These are phyloP conservation scores for Lasiodiplodia hormozganensis DNA, from an alignment of 2,329 filamentous ascomycete genomes.

Conservation along the genomic window DNA sequence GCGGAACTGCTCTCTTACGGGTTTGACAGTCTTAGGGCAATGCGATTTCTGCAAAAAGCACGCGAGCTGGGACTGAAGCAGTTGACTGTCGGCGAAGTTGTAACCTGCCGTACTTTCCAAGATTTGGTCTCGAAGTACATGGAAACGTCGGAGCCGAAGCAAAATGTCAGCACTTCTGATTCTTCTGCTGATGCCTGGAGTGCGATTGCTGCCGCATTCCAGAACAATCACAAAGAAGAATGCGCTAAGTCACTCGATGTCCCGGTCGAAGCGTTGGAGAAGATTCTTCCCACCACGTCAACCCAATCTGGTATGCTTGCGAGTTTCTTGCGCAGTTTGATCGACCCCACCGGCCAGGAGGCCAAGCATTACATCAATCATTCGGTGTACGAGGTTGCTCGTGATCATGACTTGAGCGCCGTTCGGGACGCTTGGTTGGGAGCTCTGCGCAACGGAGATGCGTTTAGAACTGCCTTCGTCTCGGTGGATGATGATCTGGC, in stretches of 20 bases:
- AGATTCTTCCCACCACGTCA: conserved; percentile 25
- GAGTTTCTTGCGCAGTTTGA: conserved; percentile 27
- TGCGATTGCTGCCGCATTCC: background rate
- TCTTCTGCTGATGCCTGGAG: background rate
- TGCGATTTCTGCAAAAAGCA: conserved; percentile 33
- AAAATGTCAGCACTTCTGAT: background rate
- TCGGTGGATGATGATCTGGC: conserved; percentile 28
- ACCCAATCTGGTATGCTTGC: conserved; percentile 29
- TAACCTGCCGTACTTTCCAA: conserved; percentile 31
- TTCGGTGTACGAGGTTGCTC: conserved; percentile 23
- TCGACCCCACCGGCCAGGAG: background rate
- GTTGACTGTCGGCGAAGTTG: conserved; percentile 39
- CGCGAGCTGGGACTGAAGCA: conserved; percentile 32
- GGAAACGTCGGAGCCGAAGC: background rate
- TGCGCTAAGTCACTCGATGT: conserved; percentile 12
- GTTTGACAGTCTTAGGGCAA: conserved; percentile 37
- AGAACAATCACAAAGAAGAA: conserved; percentile 1
- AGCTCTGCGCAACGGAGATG: conserved; percentile 8
- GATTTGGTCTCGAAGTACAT: conserved; percentile 22
- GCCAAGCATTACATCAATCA: conserved; percentile 27
- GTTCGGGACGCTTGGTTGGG: conserved; percentile 25
- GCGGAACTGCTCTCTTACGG: conserved; percentile 36
- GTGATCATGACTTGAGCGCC: background rate
- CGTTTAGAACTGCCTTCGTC: conserved; percentile 22
- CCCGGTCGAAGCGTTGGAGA: conserved; percentile 16